phyloP scores from a whole-genome alignment of 2,329 filamentous ascomycete species.

The Cadophora malorum region DNA sequence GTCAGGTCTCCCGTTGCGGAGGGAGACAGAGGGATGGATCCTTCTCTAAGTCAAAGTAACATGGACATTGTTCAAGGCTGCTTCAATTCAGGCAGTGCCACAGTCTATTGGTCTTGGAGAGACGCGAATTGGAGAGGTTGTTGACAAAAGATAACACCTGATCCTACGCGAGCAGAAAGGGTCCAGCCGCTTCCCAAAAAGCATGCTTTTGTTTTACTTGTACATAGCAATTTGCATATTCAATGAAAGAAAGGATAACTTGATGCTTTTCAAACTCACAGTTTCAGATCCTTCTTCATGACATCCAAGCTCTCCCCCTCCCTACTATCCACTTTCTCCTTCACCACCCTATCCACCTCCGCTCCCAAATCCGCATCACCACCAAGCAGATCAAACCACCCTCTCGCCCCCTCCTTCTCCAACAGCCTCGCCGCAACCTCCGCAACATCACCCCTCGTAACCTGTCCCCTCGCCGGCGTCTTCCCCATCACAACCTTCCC shows the following conservation, averaged over 20 bases:
- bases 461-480: slow-evolving; percentile 46
- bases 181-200: no score
- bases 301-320: slow-evolving; percentile 49
- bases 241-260: background rate
- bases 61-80: no score
- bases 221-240: slow-evolving; percentile 5
- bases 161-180: background rate
- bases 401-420: slow-evolving; percentile 48
- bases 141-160: background rate
- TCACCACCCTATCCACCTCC: slow-evolving; percentile 39
- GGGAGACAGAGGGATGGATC: slow-evolving; percentile 59
- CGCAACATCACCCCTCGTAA: slow-evolving; percentile 66
- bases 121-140: background rate
- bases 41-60: background rate
- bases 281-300: slow-evolving; percentile 31
- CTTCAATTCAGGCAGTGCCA: no score
- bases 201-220: background rate
- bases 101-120: no score
- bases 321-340: slow-evolving; percentile 36
- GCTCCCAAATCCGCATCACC: slow-evolving; percentile 60
- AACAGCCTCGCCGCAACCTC: slow-evolving; percentile 62
- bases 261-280: background rate
- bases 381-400: slow-evolving; percentile 38
- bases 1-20: slow-evolving; percentile 48
- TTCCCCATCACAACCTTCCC: slow-evolving; percentile 52